Base-by-base conservation (phyloP, 2,329 filamentous ascomycete genomes). In the Intubia oerlemansii region DNA sequence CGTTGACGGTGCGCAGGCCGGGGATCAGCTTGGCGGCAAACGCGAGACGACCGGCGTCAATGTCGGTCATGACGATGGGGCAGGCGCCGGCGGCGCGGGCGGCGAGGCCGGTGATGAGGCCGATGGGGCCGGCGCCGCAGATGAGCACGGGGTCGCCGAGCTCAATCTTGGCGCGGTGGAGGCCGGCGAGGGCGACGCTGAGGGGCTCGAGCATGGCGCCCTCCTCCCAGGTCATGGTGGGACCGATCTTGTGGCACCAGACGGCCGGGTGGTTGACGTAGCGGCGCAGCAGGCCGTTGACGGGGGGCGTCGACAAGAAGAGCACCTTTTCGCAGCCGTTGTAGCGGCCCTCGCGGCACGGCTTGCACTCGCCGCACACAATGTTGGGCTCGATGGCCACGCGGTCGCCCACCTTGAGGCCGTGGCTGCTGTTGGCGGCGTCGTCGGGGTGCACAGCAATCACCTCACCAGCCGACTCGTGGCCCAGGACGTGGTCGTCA, bases 381-480 rank as follows among this genome's bases (percentile, higher is more conserved):
- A 93, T 67, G 52, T 91, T 90, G 36, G 85, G 85, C 57, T 95
- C 85, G 45, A 95, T 66, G 32, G 85, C 85, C 33, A 95, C 80
- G 39, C 82, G 76, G 56, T 95, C 85, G 46, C 85, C 85, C 23
- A 77, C 62, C 46, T 81, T 70, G 47, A 93, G 65, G 42, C 52
- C 17, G 61, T 80, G 34, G 93, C 82, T 23, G n/a, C n/a, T n/a
- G n/a, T n/a, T n/a, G 79, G 25, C 23, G 6, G 30, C 35, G 17
- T 36, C 37, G 28, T 31, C 36, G 4, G 36, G 66, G 52, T 85
- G 78, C 30, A 74, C 74, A 11, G 82, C 77, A 39, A 93, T 64
- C 34, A 93, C 53, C 43, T 75, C 72, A 37, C 84, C 85, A 4
- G 82, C 76, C 24, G 81, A 88, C 56, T 95, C 85, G 59, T 95